These are phyloP conservation scores for Melanogaster broomeanus DNA, from an alignment of 768 basidiomycete genomes.

Conservation along the genomic window DNA sequence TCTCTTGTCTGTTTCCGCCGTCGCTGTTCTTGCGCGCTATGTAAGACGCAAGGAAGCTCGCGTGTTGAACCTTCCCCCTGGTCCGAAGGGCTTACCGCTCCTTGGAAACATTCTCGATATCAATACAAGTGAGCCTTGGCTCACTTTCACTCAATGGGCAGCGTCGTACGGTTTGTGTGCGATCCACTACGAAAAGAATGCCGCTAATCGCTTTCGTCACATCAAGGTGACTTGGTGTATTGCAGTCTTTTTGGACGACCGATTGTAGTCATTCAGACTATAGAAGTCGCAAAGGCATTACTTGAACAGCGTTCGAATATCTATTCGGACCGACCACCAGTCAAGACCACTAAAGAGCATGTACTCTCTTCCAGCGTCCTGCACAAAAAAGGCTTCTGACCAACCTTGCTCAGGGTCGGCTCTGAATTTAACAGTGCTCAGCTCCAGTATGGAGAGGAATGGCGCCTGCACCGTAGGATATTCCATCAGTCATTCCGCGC, in stretches of 20 bases:
- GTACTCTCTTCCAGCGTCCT: neutral
- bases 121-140: constrained; percentile 29
- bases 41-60: constrained; percentile 11
- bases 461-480: constrained; percentile 33
- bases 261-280: constrained; percentile 35
- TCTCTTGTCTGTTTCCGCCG: constrained; percentile 1
- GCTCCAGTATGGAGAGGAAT: constrained; percentile 31
- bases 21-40: constrained; percentile 10
- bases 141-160: constrained; percentile 35
- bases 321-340: constrained; percentile 41
- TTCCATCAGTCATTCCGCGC: constrained; percentile 35
- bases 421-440: constrained; percentile 33
- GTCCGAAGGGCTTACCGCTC: constrained; percentile 33
- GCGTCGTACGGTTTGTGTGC: constrained; percentile 21
- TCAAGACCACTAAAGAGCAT: constrained; percentile 28
- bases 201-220: constrained; percentile 3
- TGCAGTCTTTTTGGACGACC: constrained; percentile 33
- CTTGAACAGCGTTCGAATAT: constrained; percentile 37
- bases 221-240: constrained; percentile 33
- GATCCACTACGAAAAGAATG: neutral
- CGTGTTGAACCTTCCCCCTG: constrained; percentile 23
- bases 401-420: constrained; percentile 19
- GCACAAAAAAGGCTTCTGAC: constrained; percentile 1
- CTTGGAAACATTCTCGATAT: constrained; percentile 29
- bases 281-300: constrained; percentile 32